Percentiles rank a stretch among this genome's conserved stretches.
phyloP scores from a whole-genome alignment of 352 stramenopile genomes.

The Phytophthora fragariae region DNA sequence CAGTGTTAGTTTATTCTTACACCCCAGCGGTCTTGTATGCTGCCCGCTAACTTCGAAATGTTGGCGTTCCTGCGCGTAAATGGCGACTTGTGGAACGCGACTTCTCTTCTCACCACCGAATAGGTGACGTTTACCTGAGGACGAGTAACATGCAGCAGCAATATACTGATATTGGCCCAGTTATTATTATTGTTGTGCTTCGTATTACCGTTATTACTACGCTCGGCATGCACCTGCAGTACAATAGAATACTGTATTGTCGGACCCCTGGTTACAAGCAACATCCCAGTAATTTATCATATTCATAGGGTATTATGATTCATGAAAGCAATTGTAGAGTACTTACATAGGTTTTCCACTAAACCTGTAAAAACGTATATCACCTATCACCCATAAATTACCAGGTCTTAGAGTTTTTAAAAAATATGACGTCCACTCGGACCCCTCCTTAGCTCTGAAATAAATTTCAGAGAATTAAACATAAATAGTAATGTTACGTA shows the following conservation, averaged over 20 bases:
- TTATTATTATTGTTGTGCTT: constrained; percentile 5
- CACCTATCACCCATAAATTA: no score
- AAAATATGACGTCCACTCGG: no score
- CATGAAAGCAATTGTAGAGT: no score
- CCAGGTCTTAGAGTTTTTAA: no score
- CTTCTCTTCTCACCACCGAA: constrained; percentile 3
- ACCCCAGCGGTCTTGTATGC: neutral
- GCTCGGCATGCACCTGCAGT: neutral
- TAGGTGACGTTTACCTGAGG: neutral
- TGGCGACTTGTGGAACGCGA: constrained; percentile 13
- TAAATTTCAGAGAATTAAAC: no score
- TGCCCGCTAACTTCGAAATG: constrained; percentile 11
- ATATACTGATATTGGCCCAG: constrained; percentile 4
- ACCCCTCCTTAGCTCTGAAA: no score
- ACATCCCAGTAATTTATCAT: no score
- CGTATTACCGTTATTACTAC: constrained; percentile 9
- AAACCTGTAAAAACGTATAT: no score
- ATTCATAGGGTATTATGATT: no score
- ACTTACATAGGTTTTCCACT: no score
- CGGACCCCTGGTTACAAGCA: neutral
- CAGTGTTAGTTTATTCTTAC: constrained; percentile 16
- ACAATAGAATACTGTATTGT: constrained; percentile 8
- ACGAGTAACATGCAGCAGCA: neutral
- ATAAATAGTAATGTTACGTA: no score
- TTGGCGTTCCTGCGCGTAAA: constrained; percentile 16